Evolutionary conservation across 106 monocot species (phyloP).

Genomic region (Platanthera guangdongensis): DNA sequence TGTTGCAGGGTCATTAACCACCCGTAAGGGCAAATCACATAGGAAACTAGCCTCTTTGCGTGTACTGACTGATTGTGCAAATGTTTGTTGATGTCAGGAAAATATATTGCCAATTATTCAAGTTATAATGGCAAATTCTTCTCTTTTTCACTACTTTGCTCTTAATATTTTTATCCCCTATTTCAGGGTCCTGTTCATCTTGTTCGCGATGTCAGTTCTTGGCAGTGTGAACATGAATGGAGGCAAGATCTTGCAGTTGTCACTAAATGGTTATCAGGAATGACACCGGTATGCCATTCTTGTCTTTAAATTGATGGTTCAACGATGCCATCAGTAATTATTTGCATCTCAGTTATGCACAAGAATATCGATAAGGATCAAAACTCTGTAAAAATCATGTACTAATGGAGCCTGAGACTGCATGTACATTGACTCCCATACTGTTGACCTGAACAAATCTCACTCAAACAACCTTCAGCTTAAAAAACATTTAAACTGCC

Average conservation of each 20-base stretch:
- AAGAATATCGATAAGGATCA: background rate
- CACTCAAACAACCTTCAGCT: background rate
- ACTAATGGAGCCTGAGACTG: background rate
- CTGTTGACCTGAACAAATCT: background rate
- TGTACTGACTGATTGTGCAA: background rate
- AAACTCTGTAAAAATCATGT: background rate
- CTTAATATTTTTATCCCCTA: background rate
- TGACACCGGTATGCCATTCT: conserved; percentile 48
- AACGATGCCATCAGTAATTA: background rate
- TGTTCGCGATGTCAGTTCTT: conserved; percentile 80
- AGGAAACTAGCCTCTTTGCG: background rate
- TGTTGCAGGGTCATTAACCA: background rate
- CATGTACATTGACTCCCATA: background rate
- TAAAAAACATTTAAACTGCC: background rate
- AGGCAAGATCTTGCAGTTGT: conserved; percentile 93
- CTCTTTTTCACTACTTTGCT: background rate
- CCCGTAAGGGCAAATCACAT: background rate
- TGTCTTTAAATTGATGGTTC: background rate
- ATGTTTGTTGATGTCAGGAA: background rate
- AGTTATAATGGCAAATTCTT: background rate
- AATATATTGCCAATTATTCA: background rate
- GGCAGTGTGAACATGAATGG: conserved; percentile 94
- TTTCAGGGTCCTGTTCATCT: conserved; percentile 81
- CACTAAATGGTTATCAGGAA: conserved; percentile 96
- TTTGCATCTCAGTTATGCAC: background rate